These are phyloP conservation scores for Misopates orontium DNA, from an alignment of 257 asterid genomes.

Conservation along the genomic window DNA sequence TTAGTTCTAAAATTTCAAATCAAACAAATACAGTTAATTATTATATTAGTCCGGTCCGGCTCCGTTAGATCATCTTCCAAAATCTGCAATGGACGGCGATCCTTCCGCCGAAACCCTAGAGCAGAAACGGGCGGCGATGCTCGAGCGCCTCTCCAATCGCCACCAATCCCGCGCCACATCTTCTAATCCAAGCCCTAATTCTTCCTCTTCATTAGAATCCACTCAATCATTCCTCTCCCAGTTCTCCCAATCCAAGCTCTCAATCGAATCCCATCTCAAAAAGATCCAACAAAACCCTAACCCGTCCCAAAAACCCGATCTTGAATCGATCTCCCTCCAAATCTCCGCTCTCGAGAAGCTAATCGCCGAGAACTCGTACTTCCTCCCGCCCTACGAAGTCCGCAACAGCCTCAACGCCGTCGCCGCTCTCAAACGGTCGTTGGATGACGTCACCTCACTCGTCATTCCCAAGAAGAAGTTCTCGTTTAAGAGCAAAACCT, in stretches of 20 bases:
- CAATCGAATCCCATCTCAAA: conserved; percentile 61
- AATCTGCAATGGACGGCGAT: too few species aligned
- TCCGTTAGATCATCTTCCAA: too few species aligned
- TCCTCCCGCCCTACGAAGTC: conserved; percentile 74
- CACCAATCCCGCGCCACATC: conserved; percentile 55
- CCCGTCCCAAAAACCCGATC: conserved; percentile 47
- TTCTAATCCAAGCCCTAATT: conserved; percentile 31
- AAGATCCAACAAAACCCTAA: conserved; percentile 42
- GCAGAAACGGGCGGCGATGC: conserved; percentile 78
- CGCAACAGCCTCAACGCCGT: conserved; percentile 81
- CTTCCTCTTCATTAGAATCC: conserved; percentile 41
- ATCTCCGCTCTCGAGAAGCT: conserved; percentile 74
- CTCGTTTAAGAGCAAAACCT: conserved; percentile 69
- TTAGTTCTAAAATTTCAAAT: too few species aligned
- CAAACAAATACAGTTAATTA: too few species aligned
- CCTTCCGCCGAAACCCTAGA: conserved; percentile 34
- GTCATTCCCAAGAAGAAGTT: conserved; percentile 83
- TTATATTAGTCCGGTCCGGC: too few species aligned
- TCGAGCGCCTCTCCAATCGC: conserved; percentile 75
- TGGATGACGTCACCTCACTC: conserved; percentile 47
- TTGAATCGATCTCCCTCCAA: conserved; percentile 48
- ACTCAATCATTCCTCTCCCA: conserved; percentile 61
- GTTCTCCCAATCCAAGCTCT: conserved; percentile 63
- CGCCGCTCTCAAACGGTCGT: too few species aligned
- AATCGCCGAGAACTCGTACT: conserved; percentile 70